Evolutionary conservation across 2,329 filamentous ascomycete genomes (phyloP).

Genomic region (Trichophyton equinum): DNA sequence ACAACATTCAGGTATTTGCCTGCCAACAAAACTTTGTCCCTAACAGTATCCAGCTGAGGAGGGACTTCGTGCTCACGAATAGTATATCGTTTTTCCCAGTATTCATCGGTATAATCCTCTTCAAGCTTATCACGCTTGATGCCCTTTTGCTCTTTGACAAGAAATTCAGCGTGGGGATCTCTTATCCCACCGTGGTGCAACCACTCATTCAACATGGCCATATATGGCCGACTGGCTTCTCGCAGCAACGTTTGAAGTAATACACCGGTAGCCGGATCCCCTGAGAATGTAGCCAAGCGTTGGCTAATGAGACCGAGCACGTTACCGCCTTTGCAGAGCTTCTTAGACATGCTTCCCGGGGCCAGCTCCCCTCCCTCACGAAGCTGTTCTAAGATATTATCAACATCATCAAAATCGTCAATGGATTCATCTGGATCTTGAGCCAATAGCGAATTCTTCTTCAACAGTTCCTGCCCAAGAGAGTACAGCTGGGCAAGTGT

Average conservation of each 20-base stretch:
- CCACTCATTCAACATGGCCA: constrained; percentile 98
- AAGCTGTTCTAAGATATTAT: constrained; percentile 83
- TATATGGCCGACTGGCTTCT: constrained; percentile 86
- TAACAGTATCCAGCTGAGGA: constrained; percentile 78
- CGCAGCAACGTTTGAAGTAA: constrained; percentile 70
- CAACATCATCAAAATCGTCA: constrained; percentile 70
- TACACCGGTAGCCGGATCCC: constrained; percentile 75
- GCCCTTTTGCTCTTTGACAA: constrained; percentile 91
- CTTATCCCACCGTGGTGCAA: constrained; percentile 90
- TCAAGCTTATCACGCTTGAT: constrained; percentile 83
- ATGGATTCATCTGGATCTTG: constrained; percentile 54
- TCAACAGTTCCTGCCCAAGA: constrained; percentile 74
- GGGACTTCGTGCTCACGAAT: constrained; percentile 84
- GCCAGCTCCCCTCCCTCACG: constrained; percentile 74
- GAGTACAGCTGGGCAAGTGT: constrained; percentile 85
- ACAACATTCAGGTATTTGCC: constrained; percentile 98
- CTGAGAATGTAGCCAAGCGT: constrained; percentile 76
- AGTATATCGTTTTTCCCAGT: constrained; percentile 97
- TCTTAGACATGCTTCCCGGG: constrained; percentile 70
- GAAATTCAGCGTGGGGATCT: constrained; percentile 84
- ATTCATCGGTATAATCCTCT: constrained; percentile 96
- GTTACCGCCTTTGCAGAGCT: constrained; percentile 90
- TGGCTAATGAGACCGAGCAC: constrained; percentile 81
- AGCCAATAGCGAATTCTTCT: constrained; percentile 75
- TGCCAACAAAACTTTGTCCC: constrained; percentile 86